Conservation (phyloP, 2,329 filamentous ascomycete genomes). For the Diplocarpon mali region DNA sequence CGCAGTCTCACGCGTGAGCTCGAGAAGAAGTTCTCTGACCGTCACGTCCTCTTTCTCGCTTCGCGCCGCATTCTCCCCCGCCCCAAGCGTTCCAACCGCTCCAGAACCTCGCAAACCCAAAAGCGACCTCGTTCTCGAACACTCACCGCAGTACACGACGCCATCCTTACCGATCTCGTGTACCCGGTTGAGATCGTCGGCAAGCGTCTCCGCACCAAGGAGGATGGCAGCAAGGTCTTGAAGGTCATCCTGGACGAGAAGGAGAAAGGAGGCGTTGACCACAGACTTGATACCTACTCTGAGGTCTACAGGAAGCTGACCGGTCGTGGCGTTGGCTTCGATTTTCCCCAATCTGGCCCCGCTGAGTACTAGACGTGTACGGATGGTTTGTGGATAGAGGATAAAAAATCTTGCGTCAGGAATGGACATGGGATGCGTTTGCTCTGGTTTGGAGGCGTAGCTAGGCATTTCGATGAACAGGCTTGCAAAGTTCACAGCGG, state of each 20-base stretch:
- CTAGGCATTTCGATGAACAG: slow-evolving; percentile 17
- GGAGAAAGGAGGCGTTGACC: slow-evolving; percentile 98
- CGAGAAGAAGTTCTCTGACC: slow-evolving; percentile 99
- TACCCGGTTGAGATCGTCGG: slow-evolving; percentile 99
- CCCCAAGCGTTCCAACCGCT: slow-evolving; percentile 96
- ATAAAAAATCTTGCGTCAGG: slow-evolving; percentile 19
- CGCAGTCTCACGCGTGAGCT: slow-evolving; percentile 94
- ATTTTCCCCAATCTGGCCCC: slow-evolving; percentile 83
- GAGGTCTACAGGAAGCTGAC: slow-evolving; percentile 99
- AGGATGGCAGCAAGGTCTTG: slow-evolving; percentile 96
- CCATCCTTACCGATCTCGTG: slow-evolving; percentile 95
- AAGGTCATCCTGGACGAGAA: slow-evolving; percentile 99
- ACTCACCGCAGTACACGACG: slow-evolving; percentile 96
- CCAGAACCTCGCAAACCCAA: slow-evolving; percentile 92
- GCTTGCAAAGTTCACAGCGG: slow-evolving; percentile 19
- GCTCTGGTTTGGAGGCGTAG: slow-evolving; percentile 18
- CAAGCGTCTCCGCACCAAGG: slow-evolving; percentile 97
- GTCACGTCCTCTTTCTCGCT: slow-evolving; percentile 97
- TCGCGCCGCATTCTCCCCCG: slow-evolving; percentile 97
- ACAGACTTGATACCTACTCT: slow-evolving; percentile 98
- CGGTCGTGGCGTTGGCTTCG: slow-evolving; percentile 91
- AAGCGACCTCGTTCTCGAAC: slow-evolving; percentile 98
- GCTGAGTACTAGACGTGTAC: slow-evolving; percentile 62
- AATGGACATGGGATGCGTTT: slow-evolving; percentile 18
- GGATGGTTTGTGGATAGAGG: slow-evolving; percentile 9